Base-by-base conservation (phyloP, 140 eudicot species). In the Oenanthe javanica region DNA sequence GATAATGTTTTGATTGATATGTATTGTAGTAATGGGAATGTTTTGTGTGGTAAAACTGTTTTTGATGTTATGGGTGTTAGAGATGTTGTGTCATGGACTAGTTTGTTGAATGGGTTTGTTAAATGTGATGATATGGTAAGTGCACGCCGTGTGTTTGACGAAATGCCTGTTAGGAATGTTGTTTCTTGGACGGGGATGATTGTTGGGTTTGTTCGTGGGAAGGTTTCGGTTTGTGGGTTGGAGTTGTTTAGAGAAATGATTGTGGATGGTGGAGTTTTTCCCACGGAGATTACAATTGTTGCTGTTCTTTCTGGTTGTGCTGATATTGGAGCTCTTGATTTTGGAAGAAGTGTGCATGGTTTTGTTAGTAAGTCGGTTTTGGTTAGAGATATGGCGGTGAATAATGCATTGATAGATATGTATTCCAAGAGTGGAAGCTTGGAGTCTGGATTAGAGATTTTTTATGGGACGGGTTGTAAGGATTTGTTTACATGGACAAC, bases 131-230 rank as follows among this genome's bases (percentile, higher is more conserved):
- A 89, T 61, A 69, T 91, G 70, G 87, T 25, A 8, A 40, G 86
- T 67, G 97, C 94, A 0, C 47, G 87, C 46, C 75, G 72, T 6
- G 50, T 89, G 84, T 91, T 91, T 43, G 91, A 89, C 67, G 82
- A 89, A 86, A 91, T 91, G 93, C 90, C 93, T 13, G 75, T 79
- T 0, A 81, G 93, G 84, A 91, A 91, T 77, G 86, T 82, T 18
- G 67, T 91, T 76, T 89, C 94, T 57, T 91, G 97, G 97, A 91
- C 97, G 5, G 87, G 89, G 0, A 89, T 91, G 97, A 87, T 91
- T 72, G 94, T 88, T 79, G 97, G 97, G 14, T 77, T 63, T 82
- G 83, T 89, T 12, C 87, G 92, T 38, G 80, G 76, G 47, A 88
- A 86, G 82, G 76, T 83, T n/a, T 86, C 91, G 11, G 47, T 86